Evolutionary conservation across 208 protist genomes (phyloP), one percentile per base, ranked within the genome.

Genomic region (Wallacemonas collosoma): DNA sequence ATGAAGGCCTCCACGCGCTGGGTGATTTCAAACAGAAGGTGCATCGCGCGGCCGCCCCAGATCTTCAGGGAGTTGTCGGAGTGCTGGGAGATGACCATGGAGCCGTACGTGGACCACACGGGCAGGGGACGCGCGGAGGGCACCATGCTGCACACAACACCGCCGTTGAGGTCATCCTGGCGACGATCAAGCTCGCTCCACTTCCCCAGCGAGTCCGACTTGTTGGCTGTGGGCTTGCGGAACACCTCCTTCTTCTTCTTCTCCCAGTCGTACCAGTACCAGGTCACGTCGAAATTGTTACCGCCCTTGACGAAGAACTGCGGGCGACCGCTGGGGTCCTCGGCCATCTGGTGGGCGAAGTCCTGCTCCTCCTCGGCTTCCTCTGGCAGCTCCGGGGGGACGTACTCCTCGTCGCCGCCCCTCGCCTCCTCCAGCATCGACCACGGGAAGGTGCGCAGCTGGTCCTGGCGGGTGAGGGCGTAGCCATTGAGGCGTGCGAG

Each of bases 181-280:
- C 74, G 61, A 40, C 87, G 89, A 71, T 97, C 93, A 62, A 94
- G 76, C 75, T 97, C 90, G 2, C 88, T 90, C 93, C 89, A 95
- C 62, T 82, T 77, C 51, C 77, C 75, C 55, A 97, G 66, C 4
- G 86, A 77, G 68, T 94, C 87, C 36, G 86, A 84, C 73, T 88
- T 89, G 56, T 77, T 71, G 35, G 89, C 67, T 48, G 85, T 83
- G 45, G 89, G 87, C 75, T 87, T 86, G 54, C 87, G 87, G 79
- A 91, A 93, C 63, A 92, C 72, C 53, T 88, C 82, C 39, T 82
- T 84, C 73, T 93, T 82, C 38, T 88, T 85, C 71, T 80, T 89
- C 69, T 89, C 85, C 77, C 89, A 93, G 74, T 94, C 88, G 68
- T 88, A 95, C 90, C 86, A 93, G 76, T 93, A 93, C 93, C 89